A percentile compares a stretch with the other conserved stretches of the same genome.
These are phyloP conservation scores for Lasiosphaeris hirsuta DNA, from an alignment of 495 filamentous ascomycete genomes.

Conservation along the genomic window DNA sequence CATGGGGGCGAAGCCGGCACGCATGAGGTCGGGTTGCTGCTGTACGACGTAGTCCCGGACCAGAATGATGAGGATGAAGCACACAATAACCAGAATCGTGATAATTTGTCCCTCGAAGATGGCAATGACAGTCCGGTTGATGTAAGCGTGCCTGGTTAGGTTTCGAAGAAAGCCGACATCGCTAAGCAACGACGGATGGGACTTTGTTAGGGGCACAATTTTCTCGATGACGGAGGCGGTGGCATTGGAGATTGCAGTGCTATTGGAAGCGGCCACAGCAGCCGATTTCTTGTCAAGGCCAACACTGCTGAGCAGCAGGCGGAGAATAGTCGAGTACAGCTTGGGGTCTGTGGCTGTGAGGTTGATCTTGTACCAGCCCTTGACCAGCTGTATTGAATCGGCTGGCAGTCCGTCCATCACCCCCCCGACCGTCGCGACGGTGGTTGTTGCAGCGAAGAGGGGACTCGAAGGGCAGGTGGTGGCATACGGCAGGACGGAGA, in stretches of 20 bases:
- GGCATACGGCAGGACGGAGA: conserved; percentile 6
- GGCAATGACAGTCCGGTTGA: conserved; percentile 80
- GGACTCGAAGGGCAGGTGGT: conserved; percentile 45
- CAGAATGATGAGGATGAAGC: conserved; percentile 91
- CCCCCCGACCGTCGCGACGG: conserved; percentile 29
- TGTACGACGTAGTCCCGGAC: conserved; percentile 98
- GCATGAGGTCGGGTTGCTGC: conserved; percentile 79
- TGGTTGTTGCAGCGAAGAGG: conserved; percentile 38
- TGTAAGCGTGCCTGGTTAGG: conserved; percentile 64
- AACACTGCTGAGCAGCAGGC: conserved; percentile 28
- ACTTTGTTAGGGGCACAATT: not conserved
- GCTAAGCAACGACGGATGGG: conserved; percentile 57
- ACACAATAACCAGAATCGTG: conserved; percentile 81
- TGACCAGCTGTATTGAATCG: conserved; percentile 29
- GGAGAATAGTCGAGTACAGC: conserved; percentile 24
- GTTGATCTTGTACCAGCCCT: conserved; percentile 26
- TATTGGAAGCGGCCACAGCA: not conserved
- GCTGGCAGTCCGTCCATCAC: conserved; percentile 27
- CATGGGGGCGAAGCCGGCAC: conserved; percentile 49
- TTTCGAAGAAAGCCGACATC: conserved; percentile 67
- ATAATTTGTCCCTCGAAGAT: conserved; percentile 91
- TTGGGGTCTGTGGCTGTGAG: conserved; percentile 23
- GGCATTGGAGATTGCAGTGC: conserved; percentile 12
- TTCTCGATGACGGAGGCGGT: conserved; percentile 6
- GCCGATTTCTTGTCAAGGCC: conserved; percentile 17